Conservation (phyloP, 306 rosid species). For the Prunus fruticosa region DNA sequence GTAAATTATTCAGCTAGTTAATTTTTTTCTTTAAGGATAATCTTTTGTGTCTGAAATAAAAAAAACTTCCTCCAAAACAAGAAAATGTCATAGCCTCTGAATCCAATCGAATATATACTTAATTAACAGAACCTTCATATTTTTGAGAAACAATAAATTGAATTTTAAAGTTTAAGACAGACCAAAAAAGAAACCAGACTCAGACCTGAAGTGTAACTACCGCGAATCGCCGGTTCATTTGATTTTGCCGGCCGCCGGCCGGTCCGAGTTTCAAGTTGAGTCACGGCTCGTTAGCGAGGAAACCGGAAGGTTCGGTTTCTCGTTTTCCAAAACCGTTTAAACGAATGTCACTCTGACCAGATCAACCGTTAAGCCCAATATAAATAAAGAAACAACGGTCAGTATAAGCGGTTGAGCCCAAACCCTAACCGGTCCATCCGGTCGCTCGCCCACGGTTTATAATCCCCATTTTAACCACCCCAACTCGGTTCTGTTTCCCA, state of each 20-base stretch:
- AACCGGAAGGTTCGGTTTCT: constrained; percentile 49
- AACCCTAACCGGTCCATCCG: constrained; percentile 70
- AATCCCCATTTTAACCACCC: constrained; percentile 1
- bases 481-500: constrained; percentile 56
- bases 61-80: no score
- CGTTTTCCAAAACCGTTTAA: constrained; percentile 36
- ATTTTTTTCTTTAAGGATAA: no score
- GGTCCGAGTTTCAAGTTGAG: not conserved
- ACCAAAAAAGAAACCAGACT: not conserved
- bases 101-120: no score
- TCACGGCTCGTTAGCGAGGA: constrained; percentile 30
- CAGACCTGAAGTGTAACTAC: not conserved
- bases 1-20: no score
- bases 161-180: not conserved
- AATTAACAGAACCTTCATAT: not conserved
- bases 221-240: constrained; percentile 12
- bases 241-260: not conserved
- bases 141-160: not conserved
- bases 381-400: not conserved
- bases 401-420: constrained; percentile 33
- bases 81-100: no score
- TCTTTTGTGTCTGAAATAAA: no score
- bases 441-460: constrained; percentile 43
- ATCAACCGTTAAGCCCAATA: constrained; percentile 20
- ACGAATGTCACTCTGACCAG: constrained; percentile 27